phyloP scores from a whole-genome alignment of 805 yeast genomes.

The Hanseniaspora valbyensis region DNA sequence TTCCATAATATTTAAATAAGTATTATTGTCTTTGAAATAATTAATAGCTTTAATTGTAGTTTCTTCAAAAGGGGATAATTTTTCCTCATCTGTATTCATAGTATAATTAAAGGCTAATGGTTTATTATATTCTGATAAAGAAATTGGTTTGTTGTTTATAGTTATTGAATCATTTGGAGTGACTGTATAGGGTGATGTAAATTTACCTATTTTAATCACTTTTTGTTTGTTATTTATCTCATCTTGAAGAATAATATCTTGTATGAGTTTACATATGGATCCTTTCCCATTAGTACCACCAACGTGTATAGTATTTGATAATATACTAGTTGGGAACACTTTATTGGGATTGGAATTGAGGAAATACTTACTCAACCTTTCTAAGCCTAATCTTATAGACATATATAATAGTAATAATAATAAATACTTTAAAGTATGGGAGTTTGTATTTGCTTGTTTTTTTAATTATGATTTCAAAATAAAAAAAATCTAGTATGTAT shows the following conservation, averaged over 20 bases:
- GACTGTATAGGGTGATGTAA: constrained; percentile 80
- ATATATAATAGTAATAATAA: constrained; percentile 22
- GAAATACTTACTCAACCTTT: constrained; percentile 39
- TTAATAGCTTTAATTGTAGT: constrained; percentile 77
- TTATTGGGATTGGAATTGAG: constrained; percentile 59
- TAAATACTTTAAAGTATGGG: too few species aligned
- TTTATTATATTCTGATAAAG: constrained; percentile 34
- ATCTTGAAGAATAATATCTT: constrained; percentile 24
- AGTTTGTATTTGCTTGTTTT: too few species aligned
- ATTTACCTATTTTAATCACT: constrained; percentile 47
- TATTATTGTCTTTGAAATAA: constrained; percentile 48
- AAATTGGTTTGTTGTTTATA: constrained; percentile 50
- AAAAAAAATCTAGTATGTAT: too few species aligned
- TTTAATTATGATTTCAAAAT: too few species aligned
- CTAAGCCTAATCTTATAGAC: constrained; percentile 51
- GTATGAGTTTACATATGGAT: constrained; percentile 71
- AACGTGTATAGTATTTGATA: constrained; percentile 55
- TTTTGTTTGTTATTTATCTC: not conserved
- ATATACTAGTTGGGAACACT: not conserved
- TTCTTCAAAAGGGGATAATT: constrained; percentile 81
- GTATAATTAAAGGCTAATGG: constrained; percentile 36
- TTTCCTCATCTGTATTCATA: constrained; percentile 36
- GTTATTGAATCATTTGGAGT: constrained; percentile 65
- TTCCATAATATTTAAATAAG: constrained; percentile 75
- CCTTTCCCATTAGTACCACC: constrained; percentile 98